Evolutionary conservation across 768 basidiomycete species (phyloP).

Genomic region (Vararia minispora): DNA sequence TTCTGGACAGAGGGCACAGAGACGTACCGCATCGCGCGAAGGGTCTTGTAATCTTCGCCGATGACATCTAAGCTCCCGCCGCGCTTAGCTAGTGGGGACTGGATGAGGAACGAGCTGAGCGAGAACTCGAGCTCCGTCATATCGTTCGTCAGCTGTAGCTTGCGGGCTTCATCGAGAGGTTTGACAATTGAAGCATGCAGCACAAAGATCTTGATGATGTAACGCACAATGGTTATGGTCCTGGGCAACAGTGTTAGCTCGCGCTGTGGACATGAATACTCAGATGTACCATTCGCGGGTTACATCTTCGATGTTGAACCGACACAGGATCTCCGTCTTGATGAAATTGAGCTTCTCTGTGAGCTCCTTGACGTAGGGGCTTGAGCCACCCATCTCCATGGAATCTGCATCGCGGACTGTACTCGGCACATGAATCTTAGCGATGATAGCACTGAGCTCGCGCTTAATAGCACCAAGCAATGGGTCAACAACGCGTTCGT

Average conservation of each 20-base stretch:
- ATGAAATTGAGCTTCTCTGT: conserved; percentile 80
- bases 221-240: conserved; percentile 47
- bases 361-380: conserved; percentile 87
- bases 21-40: conserved; percentile 74
- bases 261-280: neutral
- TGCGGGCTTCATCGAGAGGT: conserved; percentile 86
- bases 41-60: conserved; percentile 77
- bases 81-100: conserved; percentile 44
- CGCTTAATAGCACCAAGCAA: conserved; percentile 60
- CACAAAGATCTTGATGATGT: conserved; percentile 78
- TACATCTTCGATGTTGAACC: conserved; percentile 63
- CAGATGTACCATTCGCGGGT: conserved; percentile 60
- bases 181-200: conserved; percentile 89
- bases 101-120: conserved; percentile 65
- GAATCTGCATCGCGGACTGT: conserved; percentile 66
- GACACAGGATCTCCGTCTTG: conserved; percentile 62
- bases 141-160: conserved; percentile 88
- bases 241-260: conserved; percentile 7
- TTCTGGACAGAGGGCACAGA: neutral
- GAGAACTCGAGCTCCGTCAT: conserved; percentile 97
- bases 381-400: conserved; percentile 46
- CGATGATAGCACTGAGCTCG: conserved; percentile 70
- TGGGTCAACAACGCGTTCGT: conserved; percentile 50
- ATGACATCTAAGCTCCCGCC: conserved; percentile 60
- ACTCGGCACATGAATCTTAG: conserved; percentile 77